These are phyloP conservation scores for Acanthamoeba sp. DNA, from an alignment of 208 protist genomes.

Conservation along the genomic window DNA sequence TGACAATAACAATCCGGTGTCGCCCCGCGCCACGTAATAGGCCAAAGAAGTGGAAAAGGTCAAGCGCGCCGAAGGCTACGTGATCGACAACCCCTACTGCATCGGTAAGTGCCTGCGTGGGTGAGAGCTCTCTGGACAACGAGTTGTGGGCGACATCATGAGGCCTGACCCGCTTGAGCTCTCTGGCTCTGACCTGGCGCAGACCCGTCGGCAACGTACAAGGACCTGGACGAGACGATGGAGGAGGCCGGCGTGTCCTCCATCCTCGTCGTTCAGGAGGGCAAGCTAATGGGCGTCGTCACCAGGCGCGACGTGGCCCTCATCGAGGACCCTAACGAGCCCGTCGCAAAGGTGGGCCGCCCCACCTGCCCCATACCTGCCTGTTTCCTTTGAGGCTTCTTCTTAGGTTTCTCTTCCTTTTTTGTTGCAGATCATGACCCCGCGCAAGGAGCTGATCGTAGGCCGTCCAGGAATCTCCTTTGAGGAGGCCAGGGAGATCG, in stretches of 20 bases:
- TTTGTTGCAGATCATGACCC: conserved; percentile 30
- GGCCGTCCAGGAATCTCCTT: conserved; percentile 91
- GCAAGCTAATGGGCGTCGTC: conserved; percentile 97
- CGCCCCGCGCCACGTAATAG: not conserved
- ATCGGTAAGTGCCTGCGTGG: not conserved
- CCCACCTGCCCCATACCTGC: too few relatives aligned
- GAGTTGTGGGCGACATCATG: not conserved
- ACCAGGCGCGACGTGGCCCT: conserved; percentile 98
- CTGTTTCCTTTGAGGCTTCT: not conserved
- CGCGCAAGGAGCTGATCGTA: conserved; percentile 82
- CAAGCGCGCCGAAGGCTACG: conserved; percentile 51
- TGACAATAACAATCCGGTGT: too few relatives aligned
- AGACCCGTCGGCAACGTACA: conserved; percentile 23
- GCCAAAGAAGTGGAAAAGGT: conserved; percentile 21
- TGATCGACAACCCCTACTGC: conserved; percentile 34
- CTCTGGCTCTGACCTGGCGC: not conserved
- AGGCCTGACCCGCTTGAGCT: not conserved
- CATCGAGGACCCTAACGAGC: conserved; percentile 92
- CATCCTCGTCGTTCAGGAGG: conserved; percentile 97
- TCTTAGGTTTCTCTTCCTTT: not conserved
- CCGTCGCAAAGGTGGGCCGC: conserved; percentile 89
- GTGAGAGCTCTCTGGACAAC: not conserved
- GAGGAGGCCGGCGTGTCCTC: conserved; percentile 95
- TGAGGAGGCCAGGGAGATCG: conserved; percentile 96
- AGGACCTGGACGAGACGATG: conserved; percentile 88